Conservation (phyloP, 257 asterid genomes). For the Eustoma russellianum region DNA sequence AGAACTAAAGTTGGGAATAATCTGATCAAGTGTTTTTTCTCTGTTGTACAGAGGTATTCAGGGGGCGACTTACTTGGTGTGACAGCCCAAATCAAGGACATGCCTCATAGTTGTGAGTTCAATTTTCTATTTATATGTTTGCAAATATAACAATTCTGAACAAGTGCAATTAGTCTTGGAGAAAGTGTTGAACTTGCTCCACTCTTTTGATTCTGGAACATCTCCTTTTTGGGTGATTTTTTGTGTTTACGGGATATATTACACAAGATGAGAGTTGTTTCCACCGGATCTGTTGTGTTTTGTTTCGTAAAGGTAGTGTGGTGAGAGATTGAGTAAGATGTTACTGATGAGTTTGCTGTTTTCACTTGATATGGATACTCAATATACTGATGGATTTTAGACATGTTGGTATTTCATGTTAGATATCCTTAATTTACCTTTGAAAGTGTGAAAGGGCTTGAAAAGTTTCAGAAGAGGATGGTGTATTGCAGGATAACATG, state of each 20-base stretch:
- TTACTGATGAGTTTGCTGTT: too few species aligned
- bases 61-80: slow-evolving; percentile 84
- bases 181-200: too few species aligned
- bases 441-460: too few species aligned
- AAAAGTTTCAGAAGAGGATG: background rate
- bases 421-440: background rate
- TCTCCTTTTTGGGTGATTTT: too few species aligned
- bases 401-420: background rate
- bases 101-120: slow-evolving; percentile 69
- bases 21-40: background rate
- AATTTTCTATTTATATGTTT: slow-evolving; percentile 10
- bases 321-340: too few species aligned
- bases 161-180: too few species aligned
- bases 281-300: too few species aligned
- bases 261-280: too few species aligned
- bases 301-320: too few species aligned
- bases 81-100: slow-evolving; percentile 68
- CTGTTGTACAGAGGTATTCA: slow-evolving; percentile 55
- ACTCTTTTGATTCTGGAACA: too few species aligned
- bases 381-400: background rate
- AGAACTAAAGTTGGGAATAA: background rate
- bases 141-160: background rate
- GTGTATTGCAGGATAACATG: background rate
- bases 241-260: too few species aligned
- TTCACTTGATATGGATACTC: too few species aligned